Evolutionary conservation across 1,139 yeast species (phyloP), one percentile per base, ranked within the genome.

Genomic region (Pichia sp.): DNA sequence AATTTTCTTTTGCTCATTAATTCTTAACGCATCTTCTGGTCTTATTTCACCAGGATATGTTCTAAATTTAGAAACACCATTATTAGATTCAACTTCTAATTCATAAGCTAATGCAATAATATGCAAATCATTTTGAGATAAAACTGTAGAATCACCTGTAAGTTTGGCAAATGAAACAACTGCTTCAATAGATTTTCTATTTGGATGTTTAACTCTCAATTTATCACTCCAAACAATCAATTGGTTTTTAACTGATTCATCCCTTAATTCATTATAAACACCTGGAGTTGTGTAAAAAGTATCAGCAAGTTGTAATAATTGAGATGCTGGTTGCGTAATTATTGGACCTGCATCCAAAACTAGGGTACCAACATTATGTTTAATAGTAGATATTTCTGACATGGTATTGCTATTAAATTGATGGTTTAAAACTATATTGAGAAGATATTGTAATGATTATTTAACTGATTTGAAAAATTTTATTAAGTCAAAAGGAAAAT

Each of bases 291-390:
- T 90, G 64, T 74, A 85, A 61, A 85, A 87, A 20, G 68, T 67
- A 24, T 73, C 67, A 0, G 96, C 97, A 61, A 74, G 77, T 53
- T 76, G 79, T 62, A 83, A 83, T 50, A 89, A 72, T 32, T 82
- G 77, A 2, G 88, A 74, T n/a, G 86, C 86, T 7, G 94, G 75
- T 61, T 86, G 94, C 2, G 95, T 85, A 58, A 92, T 84, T 59
- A 92, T 71, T 12, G 98, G 98, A 48, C 96, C 95, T 8, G 97
- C 97, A 74, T 92, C 98, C 56, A 92, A 73, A 16, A 92, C 84
- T 50, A 92, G 70, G 2, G 82, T 69, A 50, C 74, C 71, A 34
- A 80, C 79, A 46, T 65, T 65, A 6, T 52, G 41, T 13, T 44
- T 16, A 48, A 56, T 11, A 15, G 7, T n/a, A 7, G n/a, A 2